A percentile compares a stretch with the other conserved stretches of the same genome.
Evolutionary conservation across 352 stramenopile species (phyloP).

Genomic region (Pythium insidiosum): DNA sequence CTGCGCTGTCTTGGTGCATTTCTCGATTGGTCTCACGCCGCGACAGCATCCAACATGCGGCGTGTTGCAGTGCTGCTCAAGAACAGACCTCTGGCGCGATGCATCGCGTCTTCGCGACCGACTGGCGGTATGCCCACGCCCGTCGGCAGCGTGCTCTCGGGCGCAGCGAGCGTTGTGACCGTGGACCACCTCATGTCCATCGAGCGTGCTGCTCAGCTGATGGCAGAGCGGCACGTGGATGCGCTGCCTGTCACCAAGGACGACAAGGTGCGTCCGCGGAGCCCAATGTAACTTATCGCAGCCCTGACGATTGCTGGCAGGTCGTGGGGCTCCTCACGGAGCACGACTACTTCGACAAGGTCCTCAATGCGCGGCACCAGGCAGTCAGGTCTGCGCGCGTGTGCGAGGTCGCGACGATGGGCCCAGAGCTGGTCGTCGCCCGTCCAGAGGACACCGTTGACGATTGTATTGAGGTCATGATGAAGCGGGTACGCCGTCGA

Average conservation of each 20-base stretch:
- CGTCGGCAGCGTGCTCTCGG: slow-evolving; percentile 8
- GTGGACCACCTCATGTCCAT: slow-evolving; percentile 27
- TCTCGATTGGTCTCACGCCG: too few relatives aligned
- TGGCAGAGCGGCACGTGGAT: slow-evolving; percentile 25
- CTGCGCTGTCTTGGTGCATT: too few relatives aligned
- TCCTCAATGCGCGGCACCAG: slow-evolving; percentile 22
- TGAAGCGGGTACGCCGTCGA: slow-evolving; percentile 15
- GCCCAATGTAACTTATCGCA: not conserved
- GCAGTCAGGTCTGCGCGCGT: slow-evolving; percentile 20
- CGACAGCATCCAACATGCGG: too few relatives aligned
- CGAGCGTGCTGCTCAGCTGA: slow-evolving; percentile 24
- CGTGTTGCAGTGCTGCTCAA: too few relatives aligned
- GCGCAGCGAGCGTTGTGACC: slow-evolving; percentile 6
- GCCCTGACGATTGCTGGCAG: slow-evolving; percentile 1
- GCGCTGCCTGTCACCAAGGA: slow-evolving; percentile 27
- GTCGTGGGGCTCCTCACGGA: slow-evolving; percentile 35
- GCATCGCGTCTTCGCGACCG: too few relatives aligned
- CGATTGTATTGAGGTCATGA: slow-evolving; percentile 31
- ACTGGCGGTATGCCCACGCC: not conserved
- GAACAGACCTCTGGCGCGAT: too few relatives aligned
- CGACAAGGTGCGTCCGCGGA: slow-evolving; percentile 11
- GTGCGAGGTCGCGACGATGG: slow-evolving; percentile 27
- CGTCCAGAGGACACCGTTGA: slow-evolving; percentile 30
- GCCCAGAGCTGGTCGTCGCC: slow-evolving; percentile 23
- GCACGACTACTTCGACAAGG: slow-evolving; percentile 38